These are phyloP conservation scores for Sordaria brevicollis DNA, from an alignment of 495 filamentous ascomycete species.

Conservation along the genomic window DNA sequence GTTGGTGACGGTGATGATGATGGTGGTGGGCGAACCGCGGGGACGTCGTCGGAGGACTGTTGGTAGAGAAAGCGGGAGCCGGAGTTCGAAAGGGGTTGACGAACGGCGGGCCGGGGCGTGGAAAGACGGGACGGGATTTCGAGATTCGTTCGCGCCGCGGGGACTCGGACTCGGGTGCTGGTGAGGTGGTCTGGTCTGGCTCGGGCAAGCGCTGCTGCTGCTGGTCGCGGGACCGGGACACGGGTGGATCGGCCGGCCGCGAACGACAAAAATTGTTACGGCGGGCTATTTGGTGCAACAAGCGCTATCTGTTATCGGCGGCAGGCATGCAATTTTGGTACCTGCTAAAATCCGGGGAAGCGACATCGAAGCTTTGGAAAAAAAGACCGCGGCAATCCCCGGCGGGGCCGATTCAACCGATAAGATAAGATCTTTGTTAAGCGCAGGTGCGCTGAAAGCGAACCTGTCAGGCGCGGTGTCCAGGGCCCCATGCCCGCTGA, in stretches of 20 bases:
- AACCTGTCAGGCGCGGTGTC: background rate
- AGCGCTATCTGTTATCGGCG: conserved; percentile 1
- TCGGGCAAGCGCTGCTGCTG: background rate
- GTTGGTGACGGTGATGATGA: too few relatives aligned
- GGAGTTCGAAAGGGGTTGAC: background rate
- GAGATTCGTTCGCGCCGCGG: background rate
- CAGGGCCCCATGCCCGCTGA: background rate
- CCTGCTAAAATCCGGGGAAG: background rate
- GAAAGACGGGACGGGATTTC: background rate
- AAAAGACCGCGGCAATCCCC: background rate
- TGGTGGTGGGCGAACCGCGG: background rate
- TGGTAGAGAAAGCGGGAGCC: background rate
- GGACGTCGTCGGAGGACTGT: background rate
- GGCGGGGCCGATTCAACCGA: background rate
- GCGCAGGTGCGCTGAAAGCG: background rate
- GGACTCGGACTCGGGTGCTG: background rate
- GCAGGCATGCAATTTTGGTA: background rate
- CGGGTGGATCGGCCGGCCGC: background rate
- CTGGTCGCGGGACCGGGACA: background rate
- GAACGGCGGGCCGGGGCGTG: background rate
- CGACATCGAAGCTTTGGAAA: background rate
- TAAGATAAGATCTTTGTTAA: background rate
- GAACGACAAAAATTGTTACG: background rate
- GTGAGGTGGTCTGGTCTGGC: background rate
- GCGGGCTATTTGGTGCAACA: background rate